Evolutionary conservation across 768 basidiomycete genomes (phyloP), one percentile per base, ranked within the genome.

Genomic region (Boletus subparvulus): DNA sequence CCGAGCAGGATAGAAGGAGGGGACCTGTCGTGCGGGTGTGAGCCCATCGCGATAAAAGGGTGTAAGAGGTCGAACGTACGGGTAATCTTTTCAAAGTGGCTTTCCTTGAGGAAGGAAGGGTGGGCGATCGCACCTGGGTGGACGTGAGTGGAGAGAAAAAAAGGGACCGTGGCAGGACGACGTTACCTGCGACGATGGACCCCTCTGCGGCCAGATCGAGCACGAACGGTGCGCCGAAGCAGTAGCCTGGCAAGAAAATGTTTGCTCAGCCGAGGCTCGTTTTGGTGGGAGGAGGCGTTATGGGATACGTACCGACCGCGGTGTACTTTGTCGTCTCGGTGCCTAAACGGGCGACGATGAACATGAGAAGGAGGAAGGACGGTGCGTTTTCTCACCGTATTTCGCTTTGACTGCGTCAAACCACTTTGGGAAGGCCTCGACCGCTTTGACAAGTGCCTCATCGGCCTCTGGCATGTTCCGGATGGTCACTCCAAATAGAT

Each of bases 401-500:
- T 61, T 71, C 57, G 70, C 69, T 48, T 77, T 78, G n/a, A 85
- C 78, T 0, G 74, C 77, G 3, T 78, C 73, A 1, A 82, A 61
- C 83, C 85, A 86, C 46, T 69, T 72, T 0, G 82, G 81, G 1
- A 80, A 67, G 2, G 71, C 67, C 28, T 73, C 66, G 7, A 49
- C 60, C 1, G 84, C 78, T 6, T 69, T 67, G 19, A 58, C 62
- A 11, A 68, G 68, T 3, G 65, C 59, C 7, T 61, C 69, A 0
- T 50, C 47, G 13, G 77, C 62, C 5, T 64, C 56, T 12, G 74
- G 69, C 56, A 80, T 72, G 4, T 68, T 60, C 35, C 75, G 60
- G 4, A 82, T 58, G 6, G 74, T 65, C 43, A 78, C 75, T 8
- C 84, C 83, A 54, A 83, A 77, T 69, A 86, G 83, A 61, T 84